Evolutionary conservation across 1,284 basidiomycete species (phyloP).

Genomic region (Sporisorium graminicola): DNA sequence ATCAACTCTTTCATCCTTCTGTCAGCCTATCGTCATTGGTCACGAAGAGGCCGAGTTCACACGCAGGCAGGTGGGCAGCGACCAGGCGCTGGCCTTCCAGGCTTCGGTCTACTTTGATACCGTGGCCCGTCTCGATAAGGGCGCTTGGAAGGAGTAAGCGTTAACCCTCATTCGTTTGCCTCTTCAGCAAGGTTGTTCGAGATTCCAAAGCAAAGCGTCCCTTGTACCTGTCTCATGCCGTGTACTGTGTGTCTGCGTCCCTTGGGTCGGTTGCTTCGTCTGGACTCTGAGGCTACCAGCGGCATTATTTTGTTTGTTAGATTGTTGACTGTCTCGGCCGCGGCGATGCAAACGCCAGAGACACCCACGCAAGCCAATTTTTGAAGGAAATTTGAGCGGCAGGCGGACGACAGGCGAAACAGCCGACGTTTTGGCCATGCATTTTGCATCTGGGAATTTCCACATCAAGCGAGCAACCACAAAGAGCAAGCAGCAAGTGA

Average conservation of each 20-base stretch:
- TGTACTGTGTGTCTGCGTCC: neutral
- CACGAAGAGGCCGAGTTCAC: conserved; percentile 64
- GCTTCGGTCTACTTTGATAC: conserved; percentile 64
- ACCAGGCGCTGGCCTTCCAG: conserved; percentile 56
- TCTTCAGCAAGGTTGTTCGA: neutral
- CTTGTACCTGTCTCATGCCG: neutral
- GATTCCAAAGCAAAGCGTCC: neutral
- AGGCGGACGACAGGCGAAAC: neutral
- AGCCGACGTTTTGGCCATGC: neutral
- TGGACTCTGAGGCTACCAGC: neutral
- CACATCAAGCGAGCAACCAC: neutral
- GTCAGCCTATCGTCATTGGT: conserved; percentile 53
- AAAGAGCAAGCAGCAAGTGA: neutral
- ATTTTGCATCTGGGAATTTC: neutral
- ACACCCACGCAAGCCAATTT: neutral
- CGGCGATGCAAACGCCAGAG: too few relatives aligned
- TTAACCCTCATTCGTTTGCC: neutral
- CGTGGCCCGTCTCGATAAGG: conserved; percentile 55
- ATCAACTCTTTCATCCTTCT: neutral
- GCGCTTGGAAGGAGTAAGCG: conserved; percentile 52
- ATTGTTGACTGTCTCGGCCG: neutral
- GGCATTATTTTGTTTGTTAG: neutral
- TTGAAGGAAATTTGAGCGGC: neutral
- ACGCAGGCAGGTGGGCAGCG: conserved; percentile 51
- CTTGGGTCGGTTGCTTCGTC: neutral